Percentiles rank a stretch among this genome's conserved stretches.
Evolutionary conservation across 331 rosid species (phyloP).

Genomic region (Acacia concinna): DNA sequence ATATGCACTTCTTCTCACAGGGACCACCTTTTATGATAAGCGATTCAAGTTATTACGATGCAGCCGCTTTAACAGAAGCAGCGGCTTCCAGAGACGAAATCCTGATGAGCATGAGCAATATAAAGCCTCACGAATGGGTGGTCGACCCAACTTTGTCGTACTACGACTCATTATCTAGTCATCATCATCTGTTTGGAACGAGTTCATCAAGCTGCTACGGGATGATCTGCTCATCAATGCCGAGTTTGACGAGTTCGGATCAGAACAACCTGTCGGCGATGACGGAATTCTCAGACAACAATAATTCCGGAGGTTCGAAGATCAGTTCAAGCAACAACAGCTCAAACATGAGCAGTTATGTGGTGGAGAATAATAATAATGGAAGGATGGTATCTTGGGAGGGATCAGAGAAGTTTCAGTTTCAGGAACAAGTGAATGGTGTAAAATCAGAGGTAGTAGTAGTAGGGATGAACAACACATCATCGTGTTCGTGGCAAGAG

Average conservation of each 20-base stretch:
- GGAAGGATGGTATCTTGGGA: constrained; percentile 50
- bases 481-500: constrained; percentile 49
- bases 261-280: constrained; percentile 53
- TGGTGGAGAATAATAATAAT: constrained; percentile 26
- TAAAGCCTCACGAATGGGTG: constrained; percentile 45
- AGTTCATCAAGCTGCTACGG: constrained; percentile 49
- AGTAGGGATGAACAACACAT: constrained; percentile 36
- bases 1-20: background rate
- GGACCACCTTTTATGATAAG: background rate
- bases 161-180: constrained; percentile 32
- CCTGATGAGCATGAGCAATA: constrained; percentile 17
- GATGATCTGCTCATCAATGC: constrained; percentile 61
- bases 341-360: constrained; percentile 53
- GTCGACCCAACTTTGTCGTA: constrained; percentile 59
- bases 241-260: constrained; percentile 72
- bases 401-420: constrained; percentile 49
- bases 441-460: constrained; percentile 65
- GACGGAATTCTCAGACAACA: constrained; percentile 67
- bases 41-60: constrained; percentile 40
- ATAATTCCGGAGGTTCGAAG: constrained; percentile 49
- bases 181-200: constrained; percentile 20
- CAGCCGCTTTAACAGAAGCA: constrained; percentile 37
- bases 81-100: constrained; percentile 42
- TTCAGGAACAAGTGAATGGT: constrained; percentile 37
- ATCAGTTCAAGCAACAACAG: constrained; percentile 55